Percentiles rank a stretch among this genome's conserved stretches.
phyloP scores from a whole-genome alignment of 352 stramenopile species.

The Globisporangium megalacanthum region DNA sequence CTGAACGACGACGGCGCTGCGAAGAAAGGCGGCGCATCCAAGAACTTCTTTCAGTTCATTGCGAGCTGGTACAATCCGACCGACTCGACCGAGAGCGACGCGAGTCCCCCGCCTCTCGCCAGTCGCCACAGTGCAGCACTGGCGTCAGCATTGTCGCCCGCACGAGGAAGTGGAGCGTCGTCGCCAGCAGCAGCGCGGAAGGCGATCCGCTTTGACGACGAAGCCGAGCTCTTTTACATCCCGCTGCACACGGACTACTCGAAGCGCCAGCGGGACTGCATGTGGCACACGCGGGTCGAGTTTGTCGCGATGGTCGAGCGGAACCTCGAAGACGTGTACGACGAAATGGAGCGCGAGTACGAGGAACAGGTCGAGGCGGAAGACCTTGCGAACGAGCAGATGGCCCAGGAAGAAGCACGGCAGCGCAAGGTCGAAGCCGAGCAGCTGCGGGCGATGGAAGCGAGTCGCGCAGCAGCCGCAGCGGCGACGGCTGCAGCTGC shows the following conservation, averaged over 20 bases:
- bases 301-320: constrained; percentile 87
- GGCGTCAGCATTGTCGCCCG: not conserved
- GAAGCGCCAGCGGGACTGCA: constrained; percentile 78
- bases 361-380: constrained; percentile 64
- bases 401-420: constrained; percentile 57
- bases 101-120: not conserved
- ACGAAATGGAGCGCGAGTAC: constrained; percentile 86
- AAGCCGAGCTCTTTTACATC: constrained; percentile 86
- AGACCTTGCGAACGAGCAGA: constrained; percentile 61
- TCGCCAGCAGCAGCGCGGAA: constrained; percentile 19
- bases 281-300: constrained; percentile 81
- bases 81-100: constrained; percentile 10
- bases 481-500: not conserved
- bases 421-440: constrained; percentile 43
- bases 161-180: constrained; percentile 4
- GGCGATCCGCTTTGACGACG: constrained; percentile 60
- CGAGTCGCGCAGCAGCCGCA: not conserved
- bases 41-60: constrained; percentile 79
- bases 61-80: constrained; percentile 67
- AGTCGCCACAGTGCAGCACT: constrained; percentile 1
- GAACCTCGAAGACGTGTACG: constrained; percentile 82
- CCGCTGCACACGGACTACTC: constrained; percentile 80
- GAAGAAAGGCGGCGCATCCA: constrained; percentile 34
- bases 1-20: constrained; percentile 66
- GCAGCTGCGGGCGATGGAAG: constrained; percentile 13